These are phyloP conservation scores for Ensete ventricosum DNA, from an alignment of 176 grass and related monocot species.

Conservation along the genomic window DNA sequence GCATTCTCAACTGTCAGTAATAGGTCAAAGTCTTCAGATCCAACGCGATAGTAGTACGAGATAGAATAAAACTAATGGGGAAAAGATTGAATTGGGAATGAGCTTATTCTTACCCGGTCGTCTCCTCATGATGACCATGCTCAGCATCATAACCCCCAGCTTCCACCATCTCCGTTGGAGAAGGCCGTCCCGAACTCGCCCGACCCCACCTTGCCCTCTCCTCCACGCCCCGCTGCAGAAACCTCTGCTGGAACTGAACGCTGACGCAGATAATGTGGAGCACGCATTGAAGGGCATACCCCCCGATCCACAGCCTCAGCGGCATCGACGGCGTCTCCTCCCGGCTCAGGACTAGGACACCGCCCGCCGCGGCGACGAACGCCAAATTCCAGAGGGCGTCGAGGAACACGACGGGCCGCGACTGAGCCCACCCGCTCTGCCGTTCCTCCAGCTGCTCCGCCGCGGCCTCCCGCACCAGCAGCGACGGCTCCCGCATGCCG, in stretches of 20 bases:
- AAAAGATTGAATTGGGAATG: background rate
- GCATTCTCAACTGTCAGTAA: background rate
- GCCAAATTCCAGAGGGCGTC: constrained; percentile 46
- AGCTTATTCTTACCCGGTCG: constrained; percentile 13
- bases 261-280: constrained; percentile 30
- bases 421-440: constrained; percentile 21
- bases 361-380: constrained; percentile 14
- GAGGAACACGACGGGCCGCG: constrained; percentile 28
- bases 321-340: constrained; percentile 30
- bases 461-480: constrained; percentile 16
- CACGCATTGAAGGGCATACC: constrained; percentile 38
- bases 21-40: background rate
- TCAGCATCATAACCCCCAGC: constrained; percentile 2
- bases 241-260: constrained; percentile 19
- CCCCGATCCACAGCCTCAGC: constrained; percentile 33
- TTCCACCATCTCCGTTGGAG: constrained; percentile 10
- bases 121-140: constrained; percentile 10
- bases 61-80: background rate
- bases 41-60: too few relatives aligned
- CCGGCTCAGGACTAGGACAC: constrained; percentile 22
- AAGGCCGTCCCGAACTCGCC: background rate
- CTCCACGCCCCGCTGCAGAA: constrained; percentile 4
- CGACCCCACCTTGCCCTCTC: background rate
- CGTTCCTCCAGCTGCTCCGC: constrained; percentile 29
- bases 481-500: constrained; percentile 10